Percentiles rank a stretch among this genome's conserved stretches.
These are phyloP conservation scores for Ministeria vibrans DNA, from an alignment of 78 protist species.

Conservation along the genomic window DNA sequence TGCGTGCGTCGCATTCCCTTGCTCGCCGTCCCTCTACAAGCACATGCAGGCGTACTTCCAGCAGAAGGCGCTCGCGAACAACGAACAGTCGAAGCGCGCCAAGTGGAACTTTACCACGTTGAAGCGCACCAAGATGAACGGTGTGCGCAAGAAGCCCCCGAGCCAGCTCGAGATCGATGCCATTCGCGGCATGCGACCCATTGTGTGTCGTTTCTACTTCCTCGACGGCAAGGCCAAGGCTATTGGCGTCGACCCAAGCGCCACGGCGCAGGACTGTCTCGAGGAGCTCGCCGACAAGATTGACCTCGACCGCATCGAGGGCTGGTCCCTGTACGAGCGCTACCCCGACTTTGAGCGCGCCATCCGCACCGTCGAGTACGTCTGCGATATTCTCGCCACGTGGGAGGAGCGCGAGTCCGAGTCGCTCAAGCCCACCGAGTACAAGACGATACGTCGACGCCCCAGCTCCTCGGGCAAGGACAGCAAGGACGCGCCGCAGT, in stretches of 20 bases:
- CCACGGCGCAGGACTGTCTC: not conserved
- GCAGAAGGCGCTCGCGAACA: not conserved
- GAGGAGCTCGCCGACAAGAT: not conserved
- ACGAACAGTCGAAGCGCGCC: not conserved
- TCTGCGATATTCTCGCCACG: not conserved
- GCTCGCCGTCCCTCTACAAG: not conserved
- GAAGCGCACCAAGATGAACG: not conserved
- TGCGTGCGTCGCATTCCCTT: not conserved
- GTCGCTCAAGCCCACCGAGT: not conserved
- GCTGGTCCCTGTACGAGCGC: constrained; percentile 14
- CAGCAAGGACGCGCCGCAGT: not conserved
- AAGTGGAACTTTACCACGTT: not conserved
- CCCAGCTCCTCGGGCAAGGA: not conserved
- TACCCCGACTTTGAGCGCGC: not conserved
- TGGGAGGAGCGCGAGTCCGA: constrained; percentile 8
- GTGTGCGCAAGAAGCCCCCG: not conserved
- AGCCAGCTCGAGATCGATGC: not conserved
- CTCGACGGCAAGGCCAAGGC: not conserved
- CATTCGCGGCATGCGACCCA: not conserved
- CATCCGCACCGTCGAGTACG: not conserved
- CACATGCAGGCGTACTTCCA: constrained; percentile 8
- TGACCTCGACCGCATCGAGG: not conserved
- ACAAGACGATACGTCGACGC: not conserved
- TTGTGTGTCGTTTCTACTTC: not conserved
- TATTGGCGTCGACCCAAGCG: not conserved